Evolutionary conservation across 495 filamentous ascomycete species (phyloP).

Genomic region (Podospora tetraspora): DNA sequence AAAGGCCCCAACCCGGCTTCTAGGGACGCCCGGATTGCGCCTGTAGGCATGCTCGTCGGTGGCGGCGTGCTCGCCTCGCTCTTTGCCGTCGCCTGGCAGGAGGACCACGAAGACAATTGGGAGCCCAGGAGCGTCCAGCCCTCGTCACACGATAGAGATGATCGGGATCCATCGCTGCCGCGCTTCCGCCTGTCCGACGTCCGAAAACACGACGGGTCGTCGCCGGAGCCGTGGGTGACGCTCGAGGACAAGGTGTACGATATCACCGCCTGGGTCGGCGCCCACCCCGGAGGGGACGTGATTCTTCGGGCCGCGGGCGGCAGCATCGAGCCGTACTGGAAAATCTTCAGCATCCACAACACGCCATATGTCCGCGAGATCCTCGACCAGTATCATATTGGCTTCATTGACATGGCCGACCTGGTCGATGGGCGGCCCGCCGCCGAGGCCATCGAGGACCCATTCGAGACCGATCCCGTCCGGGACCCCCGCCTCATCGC

Average conservation of each 20-base stretch:
- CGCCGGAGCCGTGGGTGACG: conserved; percentile 47
- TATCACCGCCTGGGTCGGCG: conserved; percentile 53
- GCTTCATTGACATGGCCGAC: conserved; percentile 47
- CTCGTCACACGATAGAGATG: conserved; percentile 16
- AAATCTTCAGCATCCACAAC: conserved; percentile 59
- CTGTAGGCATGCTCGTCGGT: conserved; percentile 22
- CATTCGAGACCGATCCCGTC: conserved; percentile 48
- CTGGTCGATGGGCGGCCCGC: conserved; percentile 44
- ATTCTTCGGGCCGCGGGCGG: conserved; percentile 55
- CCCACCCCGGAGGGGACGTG: conserved; percentile 56
- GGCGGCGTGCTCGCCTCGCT: conserved; percentile 24
- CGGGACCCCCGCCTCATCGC: conserved; percentile 44
- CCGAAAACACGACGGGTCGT: conserved; percentile 42
- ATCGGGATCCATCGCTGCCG: conserved; percentile 35
- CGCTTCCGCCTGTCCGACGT: conserved; percentile 46
- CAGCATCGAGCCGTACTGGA: conserved; percentile 56
- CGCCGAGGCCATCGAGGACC: conserved; percentile 47
- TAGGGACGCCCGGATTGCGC: conserved; percentile 17
- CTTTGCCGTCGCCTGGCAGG: conserved; percentile 16
- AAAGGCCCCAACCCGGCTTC: background rate
- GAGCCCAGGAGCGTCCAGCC: background rate
- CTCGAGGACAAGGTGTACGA: conserved; percentile 52
- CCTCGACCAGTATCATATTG: conserved; percentile 50
- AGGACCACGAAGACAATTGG: conserved; percentile 9
- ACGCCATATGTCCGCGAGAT: conserved; percentile 52